A percentile compares a stretch with the other conserved stretches of the same genome.
Conservation (phyloP, 2,329 filamentous ascomycete genomes). For the Phyllosticta citriasiana region DNA sequence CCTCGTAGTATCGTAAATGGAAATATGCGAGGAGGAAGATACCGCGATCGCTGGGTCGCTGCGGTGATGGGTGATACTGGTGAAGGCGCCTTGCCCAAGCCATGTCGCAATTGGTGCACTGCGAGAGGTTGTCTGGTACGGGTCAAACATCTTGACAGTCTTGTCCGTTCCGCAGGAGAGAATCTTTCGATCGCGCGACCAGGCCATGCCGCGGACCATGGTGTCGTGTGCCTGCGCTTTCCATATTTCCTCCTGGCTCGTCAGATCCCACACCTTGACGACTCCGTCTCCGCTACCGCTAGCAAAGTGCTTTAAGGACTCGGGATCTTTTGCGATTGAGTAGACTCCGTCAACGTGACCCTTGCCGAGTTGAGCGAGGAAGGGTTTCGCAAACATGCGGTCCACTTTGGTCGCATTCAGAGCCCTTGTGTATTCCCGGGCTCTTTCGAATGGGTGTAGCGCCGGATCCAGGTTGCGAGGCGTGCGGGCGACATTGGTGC, state of each 20-base stretch:
- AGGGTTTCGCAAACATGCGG: conserved; percentile 80
- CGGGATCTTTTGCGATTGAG: conserved; percentile 38
- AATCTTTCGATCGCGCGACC: conserved; percentile 76
- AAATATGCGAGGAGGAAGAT: conserved; percentile 60
- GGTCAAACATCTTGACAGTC: conserved; percentile 84
- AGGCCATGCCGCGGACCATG: conserved; percentile 82
- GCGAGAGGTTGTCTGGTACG: conserved; percentile 62
- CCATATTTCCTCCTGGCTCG: conserved; percentile 64
- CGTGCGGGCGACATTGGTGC: conserved; percentile 54
- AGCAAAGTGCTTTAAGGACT: conserved; percentile 14
- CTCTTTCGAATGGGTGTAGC: conserved; percentile 82
- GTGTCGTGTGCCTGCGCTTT: conserved; percentile 79
- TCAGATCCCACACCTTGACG: conserved; percentile 85
- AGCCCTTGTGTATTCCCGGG: conserved; percentile 71
- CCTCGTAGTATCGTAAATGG: conserved; percentile 78
- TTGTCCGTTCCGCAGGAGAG: conserved; percentile 80
- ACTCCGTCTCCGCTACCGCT: conserved; percentile 65
- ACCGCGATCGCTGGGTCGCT: conserved; percentile 69
- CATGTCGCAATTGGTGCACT: conserved; percentile 72
- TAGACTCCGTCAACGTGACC: conserved; percentile 81
- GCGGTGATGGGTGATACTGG: conserved; percentile 73
- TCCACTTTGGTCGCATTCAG: conserved; percentile 84
- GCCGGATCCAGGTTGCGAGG: conserved; percentile 71
- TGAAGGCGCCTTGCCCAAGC: conserved; percentile 75
- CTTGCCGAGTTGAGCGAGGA: conserved; percentile 74